Conservation (phyloP, 495 filamentous ascomycete genomes). For the Neurospora hispaniola region DNA sequence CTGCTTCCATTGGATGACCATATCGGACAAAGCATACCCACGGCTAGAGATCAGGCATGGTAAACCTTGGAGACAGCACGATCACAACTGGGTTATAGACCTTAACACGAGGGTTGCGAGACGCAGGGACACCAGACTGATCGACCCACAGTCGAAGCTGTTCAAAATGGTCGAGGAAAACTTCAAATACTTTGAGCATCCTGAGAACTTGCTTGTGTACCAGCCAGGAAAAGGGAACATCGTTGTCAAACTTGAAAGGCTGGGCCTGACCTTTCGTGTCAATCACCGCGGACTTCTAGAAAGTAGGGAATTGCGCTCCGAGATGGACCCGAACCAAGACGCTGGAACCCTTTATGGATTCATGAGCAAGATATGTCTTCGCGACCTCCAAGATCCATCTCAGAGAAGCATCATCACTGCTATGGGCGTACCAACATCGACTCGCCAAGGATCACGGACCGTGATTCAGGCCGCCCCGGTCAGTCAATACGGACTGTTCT, state of each 20-base stretch:
- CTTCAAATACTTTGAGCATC: not conserved
- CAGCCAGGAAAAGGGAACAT: not conserved
- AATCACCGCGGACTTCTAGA: not conserved
- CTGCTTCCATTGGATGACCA: conserved; percentile 1
- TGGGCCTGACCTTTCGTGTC: not conserved
- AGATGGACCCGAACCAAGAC: conserved; percentile 5
- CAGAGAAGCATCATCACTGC: conserved; percentile 3
- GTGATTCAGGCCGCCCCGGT: not conserved
- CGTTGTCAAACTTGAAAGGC: not conserved
- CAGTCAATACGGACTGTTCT: not conserved
- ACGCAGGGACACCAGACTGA: not conserved
- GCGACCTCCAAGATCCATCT: not conserved
- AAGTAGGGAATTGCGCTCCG: not conserved
- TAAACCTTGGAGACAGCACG: not conserved
- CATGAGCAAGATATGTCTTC: not conserved
- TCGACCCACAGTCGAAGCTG: not conserved
- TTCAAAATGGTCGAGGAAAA: not conserved
- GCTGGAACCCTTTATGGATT: conserved; percentile 1
- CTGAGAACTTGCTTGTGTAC: not conserved
- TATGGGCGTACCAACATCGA: not conserved
- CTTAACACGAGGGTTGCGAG: not conserved
- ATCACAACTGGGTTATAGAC: not conserved
- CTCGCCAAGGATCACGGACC: not conserved
- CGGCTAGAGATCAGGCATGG: conserved; percentile 1
- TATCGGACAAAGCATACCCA: not conserved